Base-by-base conservation (phyloP, 2,329 filamentous ascomycete genomes). In the Xylaria digitata region DNA sequence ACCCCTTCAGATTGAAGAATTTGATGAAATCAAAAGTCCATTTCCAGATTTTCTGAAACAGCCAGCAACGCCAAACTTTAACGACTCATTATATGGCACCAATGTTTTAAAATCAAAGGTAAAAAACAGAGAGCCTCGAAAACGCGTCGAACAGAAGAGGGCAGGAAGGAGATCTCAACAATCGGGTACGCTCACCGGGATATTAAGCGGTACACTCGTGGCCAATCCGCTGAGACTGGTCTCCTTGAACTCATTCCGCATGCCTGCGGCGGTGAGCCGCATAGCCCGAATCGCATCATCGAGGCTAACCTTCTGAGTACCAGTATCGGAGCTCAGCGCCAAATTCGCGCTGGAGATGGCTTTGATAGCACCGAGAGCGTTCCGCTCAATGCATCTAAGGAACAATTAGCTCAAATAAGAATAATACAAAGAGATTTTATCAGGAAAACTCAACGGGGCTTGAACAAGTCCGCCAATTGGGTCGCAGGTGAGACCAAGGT, bases 221-320 rank as follows among this genome's bases (percentile, higher is more conserved):
- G 82, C 82, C 65, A 84, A 68, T 2, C 82, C 82, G 54, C 83
- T 84, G 30, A 85, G 72, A 66, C 82, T 84, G 3, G 83, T 85
- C 75, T 85, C 83, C 77, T 85, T 85, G 73, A 85, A 85, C 75
- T 85, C 83, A 42, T 84, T 84, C 37, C 83, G 76, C 83, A 85
- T 85, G 0, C 83, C 83, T 74, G 83, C 79, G 3, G 83, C 83
- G 0, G 83, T 85, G 15, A 85, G 68, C 0, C 83, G 77, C 83
- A 85, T 85, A 6, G 83, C 83, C 5, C 81, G 79, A 58, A 85
- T 85, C 6, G 83, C 83, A 62, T 85, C 83, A 62, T 85, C 83
- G 3, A 85, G 78, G 30, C 82, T 77, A 13, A 85, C 83, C 74
- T 84, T 83, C 59, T 82, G 82, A 4, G 79, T 83, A 5, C 82